These are phyloP conservation scores for Penicillium brasilianum DNA, from an alignment of 2,329 filamentous ascomycete genomes.

Conservation along the genomic window DNA sequence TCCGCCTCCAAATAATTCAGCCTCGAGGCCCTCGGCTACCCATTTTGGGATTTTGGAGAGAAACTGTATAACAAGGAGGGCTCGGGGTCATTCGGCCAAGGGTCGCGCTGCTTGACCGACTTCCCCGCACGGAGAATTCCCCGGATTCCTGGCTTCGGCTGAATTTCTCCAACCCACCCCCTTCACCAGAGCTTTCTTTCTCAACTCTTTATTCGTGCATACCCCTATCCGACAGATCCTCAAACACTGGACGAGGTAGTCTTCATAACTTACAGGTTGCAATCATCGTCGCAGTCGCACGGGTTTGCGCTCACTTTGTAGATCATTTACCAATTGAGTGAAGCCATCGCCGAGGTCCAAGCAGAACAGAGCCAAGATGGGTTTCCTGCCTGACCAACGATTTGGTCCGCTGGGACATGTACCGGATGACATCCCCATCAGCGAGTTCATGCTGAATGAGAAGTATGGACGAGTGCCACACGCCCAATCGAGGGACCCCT, in stretches of 20 bases:
- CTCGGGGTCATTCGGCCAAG: not conserved
- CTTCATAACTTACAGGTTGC: not conserved
- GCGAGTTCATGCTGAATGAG: conserved; percentile 78
- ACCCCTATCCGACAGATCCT: not conserved
- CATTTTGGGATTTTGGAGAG: not conserved
- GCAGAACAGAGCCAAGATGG: conserved; percentile 41
- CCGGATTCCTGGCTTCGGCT: not conserved
- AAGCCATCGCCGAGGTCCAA: not conserved
- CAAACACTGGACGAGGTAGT: not conserved
- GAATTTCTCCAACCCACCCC: not conserved
- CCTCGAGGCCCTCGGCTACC: conserved; percentile 1
- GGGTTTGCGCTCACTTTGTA: not conserved
- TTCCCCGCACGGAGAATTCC: conserved; percentile 6
- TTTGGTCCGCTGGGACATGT: conserved; percentile 56
- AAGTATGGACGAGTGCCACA: conserved; percentile 69
- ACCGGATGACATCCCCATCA: conserved; percentile 75
- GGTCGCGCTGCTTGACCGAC: not conserved
- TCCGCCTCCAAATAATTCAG: not conserved
- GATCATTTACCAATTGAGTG: not conserved
- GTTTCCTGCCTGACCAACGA: conserved; percentile 50
- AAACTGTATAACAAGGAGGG: not conserved
- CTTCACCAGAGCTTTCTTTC: not conserved
- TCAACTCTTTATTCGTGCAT: not conserved
- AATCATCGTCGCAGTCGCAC: not conserved
- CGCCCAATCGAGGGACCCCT: conserved; percentile 69